Percentiles rank a stretch among this genome's conserved stretches.
Evolutionary conservation across 2,329 filamentous ascomycete species (phyloP).

Genomic region (Sarocladium kiliense): DNA sequence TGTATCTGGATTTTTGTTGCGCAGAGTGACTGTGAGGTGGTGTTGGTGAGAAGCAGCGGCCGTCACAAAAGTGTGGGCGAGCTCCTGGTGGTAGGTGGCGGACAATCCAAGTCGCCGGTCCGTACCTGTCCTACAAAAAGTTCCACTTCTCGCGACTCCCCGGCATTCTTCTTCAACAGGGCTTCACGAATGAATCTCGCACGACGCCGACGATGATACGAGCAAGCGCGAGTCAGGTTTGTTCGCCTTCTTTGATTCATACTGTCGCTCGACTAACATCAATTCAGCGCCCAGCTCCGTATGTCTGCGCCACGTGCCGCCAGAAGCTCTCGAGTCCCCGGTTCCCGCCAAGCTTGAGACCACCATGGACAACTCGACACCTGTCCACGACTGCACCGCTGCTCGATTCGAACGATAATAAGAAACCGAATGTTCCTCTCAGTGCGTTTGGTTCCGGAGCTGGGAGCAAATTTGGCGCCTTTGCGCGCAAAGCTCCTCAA

Average conservation of each 20-base stretch:
- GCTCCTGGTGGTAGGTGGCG: neutral
- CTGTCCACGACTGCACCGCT: conserved; percentile 23
- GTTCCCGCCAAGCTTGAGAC: conserved; percentile 1
- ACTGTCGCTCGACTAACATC: conserved; percentile 10
- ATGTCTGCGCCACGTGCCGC: conserved; percentile 36
- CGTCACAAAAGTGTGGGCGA: neutral
- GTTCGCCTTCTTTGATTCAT: conserved; percentile 11
- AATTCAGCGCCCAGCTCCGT: conserved; percentile 27
- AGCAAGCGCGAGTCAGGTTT: conserved; percentile 34
- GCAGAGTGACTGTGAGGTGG: neutral
- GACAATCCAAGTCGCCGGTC: conserved; percentile 2
- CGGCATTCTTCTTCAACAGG: neutral
- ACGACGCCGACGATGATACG: conserved; percentile 34
- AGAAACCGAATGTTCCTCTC: conserved; percentile 13
- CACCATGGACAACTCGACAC: conserved; percentile 15
- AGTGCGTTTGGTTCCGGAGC: conserved; percentile 12
- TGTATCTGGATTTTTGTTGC: neutral
- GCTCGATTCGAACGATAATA: conserved; percentile 14
- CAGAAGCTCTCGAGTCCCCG: conserved; percentile 19
- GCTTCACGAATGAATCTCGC: neutral
- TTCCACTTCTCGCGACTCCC: neutral
- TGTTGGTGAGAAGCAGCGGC: neutral
- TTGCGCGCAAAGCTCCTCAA: conserved; percentile 15
- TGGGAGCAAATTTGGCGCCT: conserved; percentile 16
- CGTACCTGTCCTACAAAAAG: neutral